Evolutionary conservation across 805 yeast species (phyloP).

Genomic region (Phaffomyces antillensis): DNA sequence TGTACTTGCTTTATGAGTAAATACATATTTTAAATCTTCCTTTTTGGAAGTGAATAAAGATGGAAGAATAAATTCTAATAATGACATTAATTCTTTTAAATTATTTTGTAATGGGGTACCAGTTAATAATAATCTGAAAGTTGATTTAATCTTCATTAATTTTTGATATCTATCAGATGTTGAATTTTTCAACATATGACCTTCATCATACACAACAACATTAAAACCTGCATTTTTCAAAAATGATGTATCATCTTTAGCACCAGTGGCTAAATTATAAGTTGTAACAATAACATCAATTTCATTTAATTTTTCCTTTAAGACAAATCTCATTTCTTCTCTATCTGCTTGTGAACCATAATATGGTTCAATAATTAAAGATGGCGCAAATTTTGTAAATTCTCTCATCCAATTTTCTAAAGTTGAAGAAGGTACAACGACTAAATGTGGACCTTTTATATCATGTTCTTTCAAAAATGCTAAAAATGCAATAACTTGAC

Average conservation of each 20-base stretch:
- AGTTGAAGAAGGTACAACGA: constrained; percentile 95
- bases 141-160: constrained; percentile 75
- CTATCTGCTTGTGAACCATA: constrained; percentile 86
- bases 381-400: constrained; percentile 82
- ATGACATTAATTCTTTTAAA: constrained; percentile 79
- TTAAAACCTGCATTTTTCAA: constrained; percentile 70
- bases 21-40: constrained; percentile 74
- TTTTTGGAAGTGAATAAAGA: constrained; percentile 69
- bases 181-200: constrained; percentile 92
- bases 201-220: constrained; percentile 92
- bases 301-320: constrained; percentile 42
- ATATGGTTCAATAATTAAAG: constrained; percentile 78
- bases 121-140: constrained; percentile 80
- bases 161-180: constrained; percentile 80
- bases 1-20: constrained; percentile 82
- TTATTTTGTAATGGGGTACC: constrained; percentile 98
- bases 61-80: constrained; percentile 88
- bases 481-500: constrained; percentile 90
- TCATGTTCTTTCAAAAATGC: constrained; percentile 72
- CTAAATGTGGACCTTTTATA: constrained; percentile 76
- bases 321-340: constrained; percentile 68
- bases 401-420: constrained; percentile 97
- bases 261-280: constrained; percentile 84
- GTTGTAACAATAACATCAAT: constrained; percentile 94
- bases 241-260: constrained; percentile 74